Evolutionary conservation across 2,329 filamentous ascomycete species (phyloP).

Genomic region (Aspergillus hiratsukae): DNA sequence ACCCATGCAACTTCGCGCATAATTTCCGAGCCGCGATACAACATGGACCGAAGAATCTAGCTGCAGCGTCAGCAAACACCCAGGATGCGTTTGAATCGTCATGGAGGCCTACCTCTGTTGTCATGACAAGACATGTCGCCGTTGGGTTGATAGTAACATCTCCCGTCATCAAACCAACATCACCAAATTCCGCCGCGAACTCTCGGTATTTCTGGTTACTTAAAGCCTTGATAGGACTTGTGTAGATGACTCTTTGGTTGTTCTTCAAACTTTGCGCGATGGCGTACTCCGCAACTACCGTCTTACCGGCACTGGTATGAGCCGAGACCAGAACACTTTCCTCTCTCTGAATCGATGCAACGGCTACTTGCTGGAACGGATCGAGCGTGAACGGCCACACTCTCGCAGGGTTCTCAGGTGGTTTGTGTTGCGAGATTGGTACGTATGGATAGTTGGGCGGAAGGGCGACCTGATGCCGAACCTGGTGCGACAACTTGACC

Average conservation of each 20-base stretch:
- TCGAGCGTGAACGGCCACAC: constrained; percentile 87
- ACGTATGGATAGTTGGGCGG: constrained; percentile 92
- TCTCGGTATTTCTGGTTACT: constrained; percentile 99
- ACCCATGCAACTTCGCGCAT: constrained; percentile 99
- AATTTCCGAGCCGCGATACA: constrained; percentile 96
- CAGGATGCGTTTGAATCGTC: neutral
- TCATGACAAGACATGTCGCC: constrained; percentile 97
- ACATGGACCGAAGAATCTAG: constrained; percentile 89
- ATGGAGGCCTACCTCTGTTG: constrained; percentile 62
- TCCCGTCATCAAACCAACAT: constrained; percentile 96
- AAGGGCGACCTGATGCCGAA: constrained; percentile 94
- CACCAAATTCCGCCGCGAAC: constrained; percentile 90
- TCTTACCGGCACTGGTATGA: constrained; percentile 96
- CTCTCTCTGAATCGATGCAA: constrained; percentile 89
- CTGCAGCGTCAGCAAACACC: constrained; percentile 3
- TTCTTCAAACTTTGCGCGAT: constrained; percentile 96
- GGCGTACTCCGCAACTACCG: constrained; percentile 95
- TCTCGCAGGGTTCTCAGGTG: constrained; percentile 80
- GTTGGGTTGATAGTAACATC: constrained; percentile 99
- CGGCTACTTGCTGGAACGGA: constrained; percentile 93
- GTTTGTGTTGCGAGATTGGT: constrained; percentile 89
- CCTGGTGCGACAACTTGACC: constrained; percentile 89
- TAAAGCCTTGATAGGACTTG: constrained; percentile 95
- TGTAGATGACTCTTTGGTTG: constrained; percentile 98
- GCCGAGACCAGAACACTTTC: constrained; percentile 96